Conservation (phyloP, 2,329 filamentous ascomycete species). For the Colletotrichum incanum region DNA sequence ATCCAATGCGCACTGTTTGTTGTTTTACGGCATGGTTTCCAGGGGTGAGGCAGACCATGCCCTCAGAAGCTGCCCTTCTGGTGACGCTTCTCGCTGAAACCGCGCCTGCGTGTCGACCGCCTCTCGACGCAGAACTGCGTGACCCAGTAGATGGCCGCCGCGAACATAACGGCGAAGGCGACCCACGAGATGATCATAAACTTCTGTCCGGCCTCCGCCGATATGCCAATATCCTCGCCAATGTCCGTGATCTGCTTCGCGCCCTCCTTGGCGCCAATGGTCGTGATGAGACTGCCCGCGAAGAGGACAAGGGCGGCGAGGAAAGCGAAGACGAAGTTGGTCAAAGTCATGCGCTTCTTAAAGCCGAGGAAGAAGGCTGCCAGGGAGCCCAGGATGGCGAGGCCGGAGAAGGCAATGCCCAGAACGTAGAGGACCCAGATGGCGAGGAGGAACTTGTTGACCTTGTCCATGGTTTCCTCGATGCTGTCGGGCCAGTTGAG, state of each 20-base stretch:
- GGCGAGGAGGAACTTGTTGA: constrained; percentile 65
- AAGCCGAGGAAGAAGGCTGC: constrained; percentile 54
- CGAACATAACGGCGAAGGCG: constrained; percentile 61
- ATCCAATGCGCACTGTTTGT: neutral
- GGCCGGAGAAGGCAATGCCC: constrained; percentile 58
- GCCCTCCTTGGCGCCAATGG: constrained; percentile 58
- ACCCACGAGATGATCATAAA: constrained; percentile 65
- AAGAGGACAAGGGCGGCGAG: constrained; percentile 57
- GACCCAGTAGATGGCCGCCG: constrained; percentile 59
- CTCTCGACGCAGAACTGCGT: constrained; percentile 52
- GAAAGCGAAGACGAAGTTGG: constrained; percentile 56
- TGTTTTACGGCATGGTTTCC: neutral
- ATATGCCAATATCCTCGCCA: constrained; percentile 62
- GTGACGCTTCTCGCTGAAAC: constrained; percentile 38
- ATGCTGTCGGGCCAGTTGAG: constrained; percentile 63
- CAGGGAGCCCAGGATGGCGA: constrained; percentile 59
- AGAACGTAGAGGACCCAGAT: constrained; percentile 66
- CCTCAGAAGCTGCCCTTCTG: constrained; percentile 49
- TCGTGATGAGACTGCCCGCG: constrained; percentile 61
- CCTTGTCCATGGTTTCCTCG: constrained; percentile 62
- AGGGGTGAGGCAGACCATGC: neutral
- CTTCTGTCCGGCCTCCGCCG: constrained; percentile 59
- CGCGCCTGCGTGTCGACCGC: constrained; percentile 49
- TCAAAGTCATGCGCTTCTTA: constrained; percentile 47
- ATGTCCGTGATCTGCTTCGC: constrained; percentile 59